These are phyloP conservation scores for Jackrogersella multiformis DNA, from an alignment of 495 filamentous ascomycete species.

Conservation along the genomic window DNA sequence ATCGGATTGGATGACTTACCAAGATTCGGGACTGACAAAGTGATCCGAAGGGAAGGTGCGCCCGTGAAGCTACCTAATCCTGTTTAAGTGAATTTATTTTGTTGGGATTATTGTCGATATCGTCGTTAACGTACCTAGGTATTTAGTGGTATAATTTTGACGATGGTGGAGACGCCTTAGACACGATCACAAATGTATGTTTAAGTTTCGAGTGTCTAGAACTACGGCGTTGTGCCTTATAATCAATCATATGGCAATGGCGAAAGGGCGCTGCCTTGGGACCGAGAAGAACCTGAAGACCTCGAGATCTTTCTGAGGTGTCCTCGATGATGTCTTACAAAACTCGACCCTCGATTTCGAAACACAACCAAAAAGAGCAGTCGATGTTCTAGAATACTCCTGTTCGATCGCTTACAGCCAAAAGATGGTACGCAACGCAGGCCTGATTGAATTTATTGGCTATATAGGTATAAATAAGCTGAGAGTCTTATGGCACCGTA, in stretches of 20 bases:
- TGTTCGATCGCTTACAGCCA: background rate
- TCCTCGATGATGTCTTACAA: background rate
- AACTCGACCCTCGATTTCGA: background rate
- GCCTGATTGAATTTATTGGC: no score
- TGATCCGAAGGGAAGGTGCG: no score
- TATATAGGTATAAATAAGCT: no score
- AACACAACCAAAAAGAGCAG: background rate
- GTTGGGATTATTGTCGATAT: no score
- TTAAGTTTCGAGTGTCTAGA: slow-evolving; percentile 1
- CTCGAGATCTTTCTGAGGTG: slow-evolving; percentile 21
- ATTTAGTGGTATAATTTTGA: background rate
- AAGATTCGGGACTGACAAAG: no score
- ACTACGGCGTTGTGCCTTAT: slow-evolving; percentile 2
- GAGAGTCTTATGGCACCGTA: no score
- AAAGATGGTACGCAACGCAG: no score
- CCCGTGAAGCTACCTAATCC: no score
- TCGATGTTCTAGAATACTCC: slow-evolving; percentile 24
- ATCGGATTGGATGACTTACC: no score
- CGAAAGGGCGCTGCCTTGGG: slow-evolving; percentile 3
- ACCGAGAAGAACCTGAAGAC: slow-evolving; percentile 13
- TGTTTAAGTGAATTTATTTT: no score
- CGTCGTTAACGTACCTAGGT: background rate
- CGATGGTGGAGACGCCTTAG: background rate
- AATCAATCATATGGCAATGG: background rate
- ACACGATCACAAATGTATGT: background rate